Conservation (phyloP, 805 yeast species). For the Kuraishia floccosa region DNA sequence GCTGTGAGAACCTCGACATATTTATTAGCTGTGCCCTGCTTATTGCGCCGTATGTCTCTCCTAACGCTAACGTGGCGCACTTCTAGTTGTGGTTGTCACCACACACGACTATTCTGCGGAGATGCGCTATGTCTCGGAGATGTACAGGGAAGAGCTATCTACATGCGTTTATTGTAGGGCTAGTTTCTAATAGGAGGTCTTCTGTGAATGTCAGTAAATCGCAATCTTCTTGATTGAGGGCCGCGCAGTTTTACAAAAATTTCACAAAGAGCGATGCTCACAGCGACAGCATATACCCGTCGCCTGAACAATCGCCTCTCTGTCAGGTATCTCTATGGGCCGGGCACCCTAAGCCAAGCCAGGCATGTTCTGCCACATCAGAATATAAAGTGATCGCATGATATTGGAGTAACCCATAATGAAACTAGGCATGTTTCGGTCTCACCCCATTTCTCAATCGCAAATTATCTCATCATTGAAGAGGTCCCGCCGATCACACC, state of each 20-base stretch:
- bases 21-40: not conserved
- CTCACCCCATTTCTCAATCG: constrained; percentile 18
- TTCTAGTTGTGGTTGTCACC: not conserved
- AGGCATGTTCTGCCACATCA: no score
- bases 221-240: no score
- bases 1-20: constrained; percentile 17
- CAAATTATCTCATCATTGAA: constrained; percentile 15
- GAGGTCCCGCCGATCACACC: no score
- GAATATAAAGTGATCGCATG: constrained; percentile 24
- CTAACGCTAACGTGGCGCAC: not conserved
- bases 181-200: no score
- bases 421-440: constrained; percentile 21
- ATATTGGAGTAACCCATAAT: constrained; percentile 11
- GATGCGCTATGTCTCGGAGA: not conserved
- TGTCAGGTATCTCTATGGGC: no score
- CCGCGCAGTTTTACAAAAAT: no score
- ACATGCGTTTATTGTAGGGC: no score
- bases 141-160: not conserved
- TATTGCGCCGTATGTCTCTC: not conserved
- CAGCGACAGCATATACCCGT: no score
- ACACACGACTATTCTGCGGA: not conserved
- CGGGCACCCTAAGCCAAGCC: no score
- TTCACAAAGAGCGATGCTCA: no score
- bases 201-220: no score
- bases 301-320: no score